Conservation (phyloP, 169 alveolate genomes). For the Haemoproteus tartakovskyi region DNA sequence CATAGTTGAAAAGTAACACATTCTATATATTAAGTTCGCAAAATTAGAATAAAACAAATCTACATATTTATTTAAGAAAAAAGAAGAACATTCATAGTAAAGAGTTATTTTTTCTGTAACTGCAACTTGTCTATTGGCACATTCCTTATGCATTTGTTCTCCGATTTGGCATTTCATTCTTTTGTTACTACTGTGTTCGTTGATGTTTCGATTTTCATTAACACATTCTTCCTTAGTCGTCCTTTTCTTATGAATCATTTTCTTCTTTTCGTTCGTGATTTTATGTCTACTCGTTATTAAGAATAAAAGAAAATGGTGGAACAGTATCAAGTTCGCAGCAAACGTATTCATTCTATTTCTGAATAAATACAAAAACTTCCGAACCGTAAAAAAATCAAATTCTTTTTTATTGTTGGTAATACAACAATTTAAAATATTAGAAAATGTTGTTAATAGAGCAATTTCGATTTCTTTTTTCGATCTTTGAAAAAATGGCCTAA, state of each 20-base stretch:
- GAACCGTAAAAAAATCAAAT: background rate
- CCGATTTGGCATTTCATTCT: too few relatives aligned
- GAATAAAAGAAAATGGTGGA: constrained; percentile 21
- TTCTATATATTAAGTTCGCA: constrained; percentile 7
- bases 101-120: constrained; percentile 8
- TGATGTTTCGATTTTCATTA: too few relatives aligned
- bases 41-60: constrained; percentile 14
- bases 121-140: too few relatives aligned
- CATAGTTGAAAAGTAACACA: constrained; percentile 3
- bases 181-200: too few relatives aligned
- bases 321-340: constrained; percentile 23
- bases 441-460: constrained; percentile 3
- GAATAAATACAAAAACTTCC: constrained; percentile 17
- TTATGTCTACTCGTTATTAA: constrained; percentile 5
- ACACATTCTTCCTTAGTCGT: background rate
- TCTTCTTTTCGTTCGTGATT: background rate
- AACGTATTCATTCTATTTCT: constrained; percentile 4
- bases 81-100: constrained; percentile 29
- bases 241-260: background rate
- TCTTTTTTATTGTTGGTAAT: background rate
- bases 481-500: constrained; percentile 6
- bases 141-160: too few relatives aligned
- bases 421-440: constrained; percentile 26
- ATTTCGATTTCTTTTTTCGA: background rate
- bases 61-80: constrained; percentile 5